Evolutionary conservation across 768 basidiomycete genomes (phyloP), one percentile per base, ranked within the genome.

Genomic region (Naganishia antarctica): DNA sequence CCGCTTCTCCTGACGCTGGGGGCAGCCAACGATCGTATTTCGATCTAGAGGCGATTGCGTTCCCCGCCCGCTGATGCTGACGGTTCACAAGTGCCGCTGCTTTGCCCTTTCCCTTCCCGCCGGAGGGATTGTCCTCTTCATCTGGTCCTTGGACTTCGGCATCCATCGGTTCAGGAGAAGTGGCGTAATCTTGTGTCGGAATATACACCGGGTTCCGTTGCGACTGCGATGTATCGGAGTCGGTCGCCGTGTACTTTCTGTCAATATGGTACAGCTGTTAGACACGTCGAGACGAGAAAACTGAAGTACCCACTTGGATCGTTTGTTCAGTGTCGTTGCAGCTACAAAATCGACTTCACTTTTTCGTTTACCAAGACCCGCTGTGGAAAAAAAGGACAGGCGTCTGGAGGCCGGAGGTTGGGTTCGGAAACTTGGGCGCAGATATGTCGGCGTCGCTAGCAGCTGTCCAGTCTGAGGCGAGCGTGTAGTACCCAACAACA

Each of bases 151-250:
- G 34, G 8, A n/a, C 43, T 6, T 47, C 25, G 21, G 15, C n/a
- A 23, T 7, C 28, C 44, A 23, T 43, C 4, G 26, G 21, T 34
- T 31, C 28, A n/a, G 18, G 49, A 7, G 26, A 50, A 4, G 49
- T 50, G 49, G 49, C 31, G 31, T 28, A 15, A 29, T 29, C 43
- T 44, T 46, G 59, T 12, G 44, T 44, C 3, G 25, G 26, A 29
- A 44, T 44, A 12, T 37, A 44, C 31, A 12, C 16, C 45, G 16
- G 16, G 25, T 32, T 60, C 5, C 41, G 40, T 18, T 46, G 40
- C 4, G 59, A 60, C 16, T 51, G 40, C 18, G 49, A 44, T 23
- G 62, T 53, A n/a, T 63, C 62, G 18, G 62, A 63, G 31, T 63
- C 62, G 21, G 49, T 57, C 4, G 50, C 49, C 4, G 62, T 34